Evolutionary conservation across 352 stramenopile genomes (phyloP), one percentile per base, ranked within the genome.

Genomic region (Thalassiosira mediterranea): DNA sequence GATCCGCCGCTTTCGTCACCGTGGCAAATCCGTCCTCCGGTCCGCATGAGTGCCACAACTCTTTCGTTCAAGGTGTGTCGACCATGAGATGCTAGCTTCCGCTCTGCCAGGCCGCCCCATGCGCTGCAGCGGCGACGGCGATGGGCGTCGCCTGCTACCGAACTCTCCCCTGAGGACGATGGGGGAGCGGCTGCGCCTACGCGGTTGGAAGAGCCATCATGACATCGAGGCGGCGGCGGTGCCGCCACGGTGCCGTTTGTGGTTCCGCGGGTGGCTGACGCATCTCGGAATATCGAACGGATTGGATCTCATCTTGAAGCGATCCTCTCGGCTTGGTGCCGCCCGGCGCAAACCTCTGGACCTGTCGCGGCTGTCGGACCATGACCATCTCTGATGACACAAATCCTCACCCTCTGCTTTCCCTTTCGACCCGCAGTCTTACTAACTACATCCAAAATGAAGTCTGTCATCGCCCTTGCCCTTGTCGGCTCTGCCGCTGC

Each of bases 391-490:
- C 37, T 44, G 8, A 15, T 44, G 37, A 8, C 8, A 8, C 8
- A 44, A 44, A 44, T 44, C 37, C 15, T 15, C 10, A 19, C 10
- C 52, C 13, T 52, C 21, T 31, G 46, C 4, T 63, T 29, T 46
- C 31, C 2, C 48, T 74, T 53, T 54, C 23, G 51, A 21, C 13
- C 17, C 48, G 28, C 52, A 47, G 19, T 47, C 32, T 17, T 60
- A 28, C 21, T 61, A 58, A 49, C n/a, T 40, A 61, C 46, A 66
- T 52, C 61, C 31, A 81, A 56, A 42, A 86, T 86, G 79, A 83
- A 86, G 79, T 64, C 72, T 48, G 56, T 70, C 38, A 62, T 86
- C 56, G 38, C 79, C 49, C 83, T 86, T 32, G 67, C 72, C 25
- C n/a, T n/a, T n/a, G n/a, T n/a, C n/a, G n/a, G n/a, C n/a, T n/a